Evolutionary conservation across 2,329 filamentous ascomycete species (phyloP).

Genomic region (Ascochyta pisi): DNA sequence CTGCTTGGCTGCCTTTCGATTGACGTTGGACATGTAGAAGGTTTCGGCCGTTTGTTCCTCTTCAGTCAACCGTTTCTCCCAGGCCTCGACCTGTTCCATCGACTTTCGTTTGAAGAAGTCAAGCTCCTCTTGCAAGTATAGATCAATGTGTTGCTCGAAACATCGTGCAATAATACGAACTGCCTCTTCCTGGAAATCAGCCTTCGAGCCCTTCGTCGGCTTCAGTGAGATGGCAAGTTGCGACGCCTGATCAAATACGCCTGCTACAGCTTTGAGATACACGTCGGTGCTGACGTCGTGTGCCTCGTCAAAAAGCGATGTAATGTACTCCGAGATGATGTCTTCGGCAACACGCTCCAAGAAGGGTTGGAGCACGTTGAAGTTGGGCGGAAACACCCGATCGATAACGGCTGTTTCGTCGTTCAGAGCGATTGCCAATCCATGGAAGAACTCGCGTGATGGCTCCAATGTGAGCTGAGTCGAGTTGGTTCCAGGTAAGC

Average conservation of each 20-base stretch:
- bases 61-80: constrained; percentile 91
- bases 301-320: constrained; percentile 83
- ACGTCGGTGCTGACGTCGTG: constrained; percentile 76
- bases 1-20: constrained; percentile 91
- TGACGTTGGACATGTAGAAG: constrained; percentile 95
- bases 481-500: constrained; percentile 71
- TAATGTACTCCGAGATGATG: constrained; percentile 83
- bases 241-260: constrained; percentile 84
- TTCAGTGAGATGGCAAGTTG: constrained; percentile 76
- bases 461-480: constrained; percentile 78
- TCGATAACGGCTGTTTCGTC: constrained; percentile 83
- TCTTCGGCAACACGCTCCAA: constrained; percentile 85
- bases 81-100: constrained; percentile 77
- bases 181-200: constrained; percentile 69
- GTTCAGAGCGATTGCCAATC: constrained; percentile 75
- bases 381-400: constrained; percentile 76
- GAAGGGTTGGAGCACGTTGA: constrained; percentile 77
- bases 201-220: constrained; percentile 67
- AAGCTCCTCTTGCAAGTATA: constrained; percentile 91
- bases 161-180: constrained; percentile 72
- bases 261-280: constrained; percentile 86
- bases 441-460: constrained; percentile 80
- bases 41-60: constrained; percentile 91
- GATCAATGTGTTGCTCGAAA: constrained; percentile 91
- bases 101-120: constrained; percentile 81